Base-by-base conservation (phyloP, 176 grass and related monocot genomes). In the Urochloa ruziziensis region DNA sequence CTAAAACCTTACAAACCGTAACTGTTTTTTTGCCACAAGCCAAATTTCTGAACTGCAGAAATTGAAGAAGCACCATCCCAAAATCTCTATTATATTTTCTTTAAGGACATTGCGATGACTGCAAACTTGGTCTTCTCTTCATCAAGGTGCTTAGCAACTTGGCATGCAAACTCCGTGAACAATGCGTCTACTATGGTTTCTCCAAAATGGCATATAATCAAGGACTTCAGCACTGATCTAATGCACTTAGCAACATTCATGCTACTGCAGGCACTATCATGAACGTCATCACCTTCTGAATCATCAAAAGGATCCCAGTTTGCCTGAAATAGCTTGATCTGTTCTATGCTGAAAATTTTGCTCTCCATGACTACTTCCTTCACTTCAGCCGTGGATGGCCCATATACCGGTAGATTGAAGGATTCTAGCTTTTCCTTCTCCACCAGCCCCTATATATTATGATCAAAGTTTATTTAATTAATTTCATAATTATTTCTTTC, bases 261-360 rank as follows among this genome's bases (percentile, higher is more conserved):
- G 8, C 23, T 19, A 4, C 71, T 74, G 2, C 11, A 0, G 21
- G 66, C 27, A 17, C 70, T 28, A 5, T 82, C 44, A 0, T 39
- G 30, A 21, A 84, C n/a, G 0, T 9, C 23, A 2, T 27, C 59
- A 5, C 37, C 27, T 46, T 72, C 80, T 2, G 80, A 82, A 32
- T 71, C 67, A 17, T 87, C 84, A 2, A 84, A 79, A 1, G 79
- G 83, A n/a, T 89, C 83, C 87, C 59, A 74, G 43, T 87, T 88
- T 23, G 70, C 63, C 25, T 86, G 56, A 24, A 89, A 78, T 1
- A 60, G 42, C 1, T 80, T 14, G 10, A 74, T 7, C 11, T 70
- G 77, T 2, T 72, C 17, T 7, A 90, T 43, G 36, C 62, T 40
- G 18, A 90, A 93, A 2, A 60, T 15, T 6, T 52, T 68, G 23